phyloP scores from a whole-genome alignment of 352 stramenopile genomes.

The Globisporangium barbulae region DNA sequence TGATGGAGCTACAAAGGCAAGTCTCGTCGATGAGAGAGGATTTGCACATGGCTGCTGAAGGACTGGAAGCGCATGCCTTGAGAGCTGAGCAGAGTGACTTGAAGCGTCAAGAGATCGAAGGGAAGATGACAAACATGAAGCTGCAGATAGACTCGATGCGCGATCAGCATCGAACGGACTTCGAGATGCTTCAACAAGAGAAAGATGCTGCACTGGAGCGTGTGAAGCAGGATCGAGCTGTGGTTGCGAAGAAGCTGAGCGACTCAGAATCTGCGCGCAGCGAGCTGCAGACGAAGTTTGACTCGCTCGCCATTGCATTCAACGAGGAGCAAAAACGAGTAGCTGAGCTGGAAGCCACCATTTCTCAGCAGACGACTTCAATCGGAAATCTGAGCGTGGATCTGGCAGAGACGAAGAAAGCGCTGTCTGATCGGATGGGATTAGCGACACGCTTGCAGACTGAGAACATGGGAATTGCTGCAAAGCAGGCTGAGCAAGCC shows the following conservation, averaged over 20 bases:
- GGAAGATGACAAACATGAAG: constrained; percentile 43
- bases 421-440: constrained; percentile 78
- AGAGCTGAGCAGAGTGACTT: constrained; percentile 58
- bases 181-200: constrained; percentile 58
- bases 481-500: constrained; percentile 75
- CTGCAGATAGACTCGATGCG: constrained; percentile 49
- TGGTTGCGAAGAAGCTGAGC: constrained; percentile 18
- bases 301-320: constrained; percentile 32
- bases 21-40: constrained; percentile 58
- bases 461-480: constrained; percentile 83
- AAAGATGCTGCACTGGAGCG: constrained; percentile 57
- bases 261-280: constrained; percentile 29
- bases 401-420: constrained; percentile 77
- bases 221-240: constrained; percentile 34
- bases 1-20: constrained; percentile 64
- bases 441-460: constrained; percentile 78
- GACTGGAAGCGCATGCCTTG: constrained; percentile 59
- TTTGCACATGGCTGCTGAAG: constrained; percentile 60
- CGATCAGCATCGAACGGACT: constrained; percentile 53
- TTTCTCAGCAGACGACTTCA: constrained; percentile 55
- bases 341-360: constrained; percentile 38
- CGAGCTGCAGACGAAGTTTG: constrained; percentile 27
- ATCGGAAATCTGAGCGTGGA: constrained; percentile 70
- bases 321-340: constrained; percentile 34
- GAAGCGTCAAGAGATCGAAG: constrained; percentile 44